Percentiles rank a stretch among this genome's conserved stretches.
phyloP scores from a whole-genome alignment of 1,139 yeast genomes.

The Meyerozyma elateridarum region DNA sequence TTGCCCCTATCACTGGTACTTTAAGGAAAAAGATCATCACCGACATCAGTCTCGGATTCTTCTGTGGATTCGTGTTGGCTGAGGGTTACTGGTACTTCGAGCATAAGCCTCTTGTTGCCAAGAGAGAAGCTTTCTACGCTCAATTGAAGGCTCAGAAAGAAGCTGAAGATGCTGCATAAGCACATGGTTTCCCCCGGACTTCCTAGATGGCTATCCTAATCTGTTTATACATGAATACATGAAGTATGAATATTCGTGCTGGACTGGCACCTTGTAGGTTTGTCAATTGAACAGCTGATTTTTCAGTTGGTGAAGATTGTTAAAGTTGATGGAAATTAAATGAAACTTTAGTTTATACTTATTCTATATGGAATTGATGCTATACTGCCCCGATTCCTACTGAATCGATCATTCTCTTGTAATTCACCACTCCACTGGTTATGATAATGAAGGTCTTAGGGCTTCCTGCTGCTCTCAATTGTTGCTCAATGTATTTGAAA shows the following conservation, averaged over 20 bases:
- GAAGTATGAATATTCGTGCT: too few relatives aligned
- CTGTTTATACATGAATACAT: too few relatives aligned
- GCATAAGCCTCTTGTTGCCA: slow-evolving; percentile 69
- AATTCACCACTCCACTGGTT: slow-evolving; percentile 54
- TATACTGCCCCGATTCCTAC: too few relatives aligned
- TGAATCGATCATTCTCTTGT: slow-evolving; percentile 20
- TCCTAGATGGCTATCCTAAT: too few relatives aligned
- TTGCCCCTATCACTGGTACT: slow-evolving; percentile 87
- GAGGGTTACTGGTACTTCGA: slow-evolving; percentile 70
- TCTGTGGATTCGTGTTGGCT: slow-evolving; percentile 38
- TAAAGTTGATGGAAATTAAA: too few relatives aligned
- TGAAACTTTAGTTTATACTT: too few relatives aligned
- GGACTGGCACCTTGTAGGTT: too few relatives aligned
- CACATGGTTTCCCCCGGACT: too few relatives aligned
- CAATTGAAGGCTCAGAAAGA: slow-evolving; percentile 69
- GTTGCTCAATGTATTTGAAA: slow-evolving; percentile 49
- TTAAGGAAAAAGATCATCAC: slow-evolving; percentile 77
- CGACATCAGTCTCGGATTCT: slow-evolving; percentile 70
- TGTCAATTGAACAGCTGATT: too few relatives aligned
- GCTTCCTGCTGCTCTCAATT: slow-evolving; percentile 27
- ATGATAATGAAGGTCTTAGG: slow-evolving; percentile 46
- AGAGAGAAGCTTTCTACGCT: slow-evolving; percentile 85
- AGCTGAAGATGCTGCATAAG: slow-evolving; percentile 47
- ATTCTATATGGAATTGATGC: too few relatives aligned
- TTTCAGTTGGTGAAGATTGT: too few relatives aligned